These are phyloP conservation scores for Podaxis sp. DNA, from an alignment of 768 basidiomycete species.

Conservation along the genomic window DNA sequence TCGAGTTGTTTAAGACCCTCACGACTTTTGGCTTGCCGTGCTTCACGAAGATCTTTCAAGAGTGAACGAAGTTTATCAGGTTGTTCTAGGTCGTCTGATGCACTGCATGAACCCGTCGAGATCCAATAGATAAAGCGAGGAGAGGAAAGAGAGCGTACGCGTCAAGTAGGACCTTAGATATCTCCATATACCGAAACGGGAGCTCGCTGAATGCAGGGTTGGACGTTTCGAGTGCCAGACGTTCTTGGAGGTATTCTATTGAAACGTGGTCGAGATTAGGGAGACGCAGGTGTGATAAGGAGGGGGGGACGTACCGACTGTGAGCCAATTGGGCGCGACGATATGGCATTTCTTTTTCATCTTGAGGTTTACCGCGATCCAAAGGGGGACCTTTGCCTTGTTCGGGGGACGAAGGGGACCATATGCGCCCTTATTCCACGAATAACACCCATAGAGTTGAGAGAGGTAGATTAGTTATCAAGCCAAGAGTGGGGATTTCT, in stretches of 20 bases:
- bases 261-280: neutral
- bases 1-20: constrained; percentile 81
- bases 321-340: constrained; percentile 86
- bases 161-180: constrained; percentile 90
- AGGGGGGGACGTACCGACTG: constrained; percentile 57
- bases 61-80: constrained; percentile 83
- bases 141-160: constrained; percentile 52
- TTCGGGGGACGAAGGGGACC: constrained; percentile 90
- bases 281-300: neutral
- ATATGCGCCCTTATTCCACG: constrained; percentile 68
- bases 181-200: constrained; percentile 88
- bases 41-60: constrained; percentile 94
- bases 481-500: neutral
- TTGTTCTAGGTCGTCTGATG: constrained; percentile 84
- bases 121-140: neutral
- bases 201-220: constrained; percentile 72
- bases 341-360: constrained; percentile 94
- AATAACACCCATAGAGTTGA: neutral
- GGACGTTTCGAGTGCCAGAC: constrained; percentile 72
- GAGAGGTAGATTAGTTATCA: neutral
- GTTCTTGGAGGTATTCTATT: constrained; percentile 77
- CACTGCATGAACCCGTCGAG: constrained; percentile 42
- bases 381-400: constrained; percentile 84
- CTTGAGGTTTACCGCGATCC: constrained; percentile 95
- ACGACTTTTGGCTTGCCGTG: constrained; percentile 90